phyloP scores from a whole-genome alignment of 371 early-diverging fungal species.

The Nosema granulosis region DNA sequence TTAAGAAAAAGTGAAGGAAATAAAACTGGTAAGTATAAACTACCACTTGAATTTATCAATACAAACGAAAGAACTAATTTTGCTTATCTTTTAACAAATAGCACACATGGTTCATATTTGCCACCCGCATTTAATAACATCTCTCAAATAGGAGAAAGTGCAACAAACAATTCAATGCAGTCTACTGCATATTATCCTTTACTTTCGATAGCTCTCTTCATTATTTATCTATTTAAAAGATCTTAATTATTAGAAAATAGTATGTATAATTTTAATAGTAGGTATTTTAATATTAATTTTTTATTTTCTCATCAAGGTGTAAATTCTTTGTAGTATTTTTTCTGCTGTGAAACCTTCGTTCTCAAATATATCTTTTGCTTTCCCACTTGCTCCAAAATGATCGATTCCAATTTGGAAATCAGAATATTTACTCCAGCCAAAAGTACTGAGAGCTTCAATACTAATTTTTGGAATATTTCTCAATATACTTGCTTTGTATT shows the following conservation, averaged over 20 bases:
- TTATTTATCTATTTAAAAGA: background rate
- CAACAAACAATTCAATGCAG: too few relatives aligned
- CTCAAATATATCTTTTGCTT: conserved; percentile 43
- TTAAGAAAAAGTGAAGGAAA: too few relatives aligned
- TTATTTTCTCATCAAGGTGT: conserved; percentile 5
- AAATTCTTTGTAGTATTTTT: conserved; percentile 51
- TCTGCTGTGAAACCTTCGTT: conserved; percentile 58
- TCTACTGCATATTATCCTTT: background rate
- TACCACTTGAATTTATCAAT: too few relatives aligned
- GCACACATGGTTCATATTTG: too few relatives aligned
- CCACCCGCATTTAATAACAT: too few relatives aligned
- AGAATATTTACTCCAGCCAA: conserved; percentile 87
- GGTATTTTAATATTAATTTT: background rate
- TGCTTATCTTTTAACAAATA: too few relatives aligned
- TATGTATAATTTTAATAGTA: background rate
- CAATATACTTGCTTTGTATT: conserved; percentile 79
- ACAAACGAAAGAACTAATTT: too few relatives aligned
- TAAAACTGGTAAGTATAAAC: too few relatives aligned
- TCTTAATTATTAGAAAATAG: background rate
- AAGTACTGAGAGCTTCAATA: conserved; percentile 84
- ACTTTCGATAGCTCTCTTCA: background rate
- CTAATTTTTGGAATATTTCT: conserved; percentile 75
- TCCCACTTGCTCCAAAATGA: conserved; percentile 82
- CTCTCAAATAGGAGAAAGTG: too few relatives aligned
- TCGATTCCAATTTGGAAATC: conserved; percentile 84